phyloP scores from a whole-genome alignment of 352 stramenopile species.

The Pythium diclinum region DNA sequence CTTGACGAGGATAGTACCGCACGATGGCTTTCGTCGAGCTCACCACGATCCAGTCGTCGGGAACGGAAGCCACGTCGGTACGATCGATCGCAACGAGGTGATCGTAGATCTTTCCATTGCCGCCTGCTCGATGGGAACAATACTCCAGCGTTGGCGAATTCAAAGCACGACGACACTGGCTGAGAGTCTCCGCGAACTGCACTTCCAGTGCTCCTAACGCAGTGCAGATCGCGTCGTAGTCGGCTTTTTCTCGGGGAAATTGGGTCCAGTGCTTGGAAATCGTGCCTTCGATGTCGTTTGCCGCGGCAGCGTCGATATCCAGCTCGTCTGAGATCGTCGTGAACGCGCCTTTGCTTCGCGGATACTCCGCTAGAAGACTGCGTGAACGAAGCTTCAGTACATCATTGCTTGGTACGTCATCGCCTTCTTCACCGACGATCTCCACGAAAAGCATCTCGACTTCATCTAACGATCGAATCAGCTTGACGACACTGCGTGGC shows the following conservation, averaged over 20 bases:
- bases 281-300: slow-evolving; percentile 1
- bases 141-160: slow-evolving; percentile 8
- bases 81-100: slow-evolving; percentile 15
- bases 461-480: neutral
- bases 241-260: neutral
- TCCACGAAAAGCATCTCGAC: neutral
- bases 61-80: slow-evolving; percentile 16
- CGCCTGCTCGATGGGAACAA: slow-evolving; percentile 6
- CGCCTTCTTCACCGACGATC: neutral
- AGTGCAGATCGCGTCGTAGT: slow-evolving; percentile 1
- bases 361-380: neutral
- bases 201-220: neutral
- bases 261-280: slow-evolving; percentile 4
- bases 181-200: slow-evolving; percentile 6
- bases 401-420: neutral
- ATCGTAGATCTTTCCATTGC: neutral
- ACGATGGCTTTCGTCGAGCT: slow-evolving; percentile 46
- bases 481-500: slow-evolving; percentile 2
- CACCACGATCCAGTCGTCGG: slow-evolving; percentile 40
- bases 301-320: neutral
- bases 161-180: neutral
- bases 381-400: neutral
- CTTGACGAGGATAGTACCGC: slow-evolving; percentile 38
- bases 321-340: neutral
- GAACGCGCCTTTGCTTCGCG: neutral